Conservation (phyloP, 2,329 filamentous ascomycete genomes). For the Alternaria brassicae region DNA sequence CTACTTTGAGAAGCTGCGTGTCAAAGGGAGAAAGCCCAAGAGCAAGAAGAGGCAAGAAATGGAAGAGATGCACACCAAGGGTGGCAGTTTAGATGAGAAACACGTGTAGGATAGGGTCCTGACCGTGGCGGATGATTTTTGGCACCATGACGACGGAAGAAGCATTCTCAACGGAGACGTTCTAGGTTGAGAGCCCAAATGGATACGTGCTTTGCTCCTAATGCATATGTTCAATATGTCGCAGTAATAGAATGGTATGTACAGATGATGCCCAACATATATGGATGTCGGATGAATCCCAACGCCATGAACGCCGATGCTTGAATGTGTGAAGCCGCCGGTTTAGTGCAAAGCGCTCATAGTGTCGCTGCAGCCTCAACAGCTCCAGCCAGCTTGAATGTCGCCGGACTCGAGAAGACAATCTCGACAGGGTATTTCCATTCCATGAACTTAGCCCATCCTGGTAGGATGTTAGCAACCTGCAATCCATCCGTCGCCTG, state of each 20-base stretch:
- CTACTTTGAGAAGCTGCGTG: conserved; percentile 66
- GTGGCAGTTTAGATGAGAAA: conserved; percentile 13
- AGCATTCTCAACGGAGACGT: not conserved
- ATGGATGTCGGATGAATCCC: not conserved
- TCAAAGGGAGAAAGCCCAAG: conserved; percentile 62
- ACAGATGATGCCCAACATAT: not conserved
- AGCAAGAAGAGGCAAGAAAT: conserved; percentile 60
- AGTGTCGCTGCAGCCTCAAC: conserved; percentile 57
- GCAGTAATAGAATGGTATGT: not conserved
- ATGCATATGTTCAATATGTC: not conserved
- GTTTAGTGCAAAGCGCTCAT: conserved; percentile 23
- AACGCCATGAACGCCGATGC: conserved; percentile 23
- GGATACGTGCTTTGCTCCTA: not conserved
- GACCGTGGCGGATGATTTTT: not conserved
- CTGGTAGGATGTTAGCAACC: conserved; percentile 57
- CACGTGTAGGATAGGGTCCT: not conserved
- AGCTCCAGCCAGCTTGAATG: conserved; percentile 57
- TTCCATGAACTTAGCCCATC: conserved; percentile 92
- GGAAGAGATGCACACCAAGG: conserved; percentile 50
- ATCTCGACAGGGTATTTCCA: conserved; percentile 90
- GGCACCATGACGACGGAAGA: not conserved
- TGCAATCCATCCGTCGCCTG: not conserved
- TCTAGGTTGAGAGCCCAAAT: not conserved
- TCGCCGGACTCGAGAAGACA: conserved; percentile 54
- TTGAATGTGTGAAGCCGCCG: conserved; percentile 5